phyloP scores from a whole-genome alignment of 179 eudicot genomes.

The Kewa caespitosa region DNA sequence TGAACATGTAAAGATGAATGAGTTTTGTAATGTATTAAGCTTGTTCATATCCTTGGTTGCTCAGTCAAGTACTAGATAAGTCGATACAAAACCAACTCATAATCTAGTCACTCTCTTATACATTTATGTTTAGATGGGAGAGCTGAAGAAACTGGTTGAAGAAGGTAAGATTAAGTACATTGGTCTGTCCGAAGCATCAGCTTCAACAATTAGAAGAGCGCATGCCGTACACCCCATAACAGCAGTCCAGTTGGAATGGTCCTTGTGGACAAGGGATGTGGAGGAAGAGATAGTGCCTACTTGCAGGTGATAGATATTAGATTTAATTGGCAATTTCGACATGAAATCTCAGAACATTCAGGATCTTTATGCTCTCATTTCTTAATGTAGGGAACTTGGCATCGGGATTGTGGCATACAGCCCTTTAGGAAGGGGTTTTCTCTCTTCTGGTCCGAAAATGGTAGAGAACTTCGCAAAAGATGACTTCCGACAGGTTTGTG shows the following conservation, averaged over 20 bases:
- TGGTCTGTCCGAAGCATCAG: conserved; percentile 30
- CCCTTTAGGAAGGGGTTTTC: conserved; percentile 54
- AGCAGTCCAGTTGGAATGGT: conserved; percentile 33
- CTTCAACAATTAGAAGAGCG: conserved; percentile 27
- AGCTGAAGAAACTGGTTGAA: conserved; percentile 29
- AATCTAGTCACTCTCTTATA: too few species aligned
- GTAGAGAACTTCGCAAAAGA: conserved; percentile 27
- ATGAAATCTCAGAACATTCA: not conserved
- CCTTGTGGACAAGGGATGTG: conserved; percentile 41
- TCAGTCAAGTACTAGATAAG: too few species aligned
- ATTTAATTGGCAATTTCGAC: not conserved
- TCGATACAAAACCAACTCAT: too few species aligned
- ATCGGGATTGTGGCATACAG: conserved; percentile 59
- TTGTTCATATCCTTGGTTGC: too few species aligned
- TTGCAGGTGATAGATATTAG: conserved; percentile 28
- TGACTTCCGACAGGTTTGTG: conserved; percentile 43
- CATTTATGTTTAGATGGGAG: conserved; percentile 24
- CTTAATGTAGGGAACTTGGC: conserved; percentile 44
- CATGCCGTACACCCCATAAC: conserved; percentile 24
- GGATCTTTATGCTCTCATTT: not conserved
- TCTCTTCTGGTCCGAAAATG: conserved; percentile 46
- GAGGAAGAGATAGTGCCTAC: conserved; percentile 43
- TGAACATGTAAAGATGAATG: too few species aligned
- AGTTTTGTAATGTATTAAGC: too few species aligned
- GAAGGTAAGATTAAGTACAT: conserved; percentile 30